Evolutionary conservation across 208 protist genomes (phyloP).

Genomic region (Leishmania amazonensis): DNA sequence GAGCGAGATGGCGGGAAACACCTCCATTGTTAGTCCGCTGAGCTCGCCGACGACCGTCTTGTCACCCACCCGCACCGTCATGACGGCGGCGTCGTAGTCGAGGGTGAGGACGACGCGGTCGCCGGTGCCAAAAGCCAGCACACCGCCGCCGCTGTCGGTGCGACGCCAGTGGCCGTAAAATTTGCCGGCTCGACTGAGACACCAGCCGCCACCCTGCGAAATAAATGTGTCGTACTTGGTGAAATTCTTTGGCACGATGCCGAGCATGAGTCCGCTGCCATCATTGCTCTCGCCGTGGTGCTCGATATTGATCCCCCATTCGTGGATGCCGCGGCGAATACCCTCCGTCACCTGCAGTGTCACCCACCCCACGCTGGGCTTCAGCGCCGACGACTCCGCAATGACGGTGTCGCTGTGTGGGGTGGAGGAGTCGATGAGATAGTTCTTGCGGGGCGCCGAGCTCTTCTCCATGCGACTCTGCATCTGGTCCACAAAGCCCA

Average conservation of each 20-base stretch:
- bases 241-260: slow-evolving; percentile 90
- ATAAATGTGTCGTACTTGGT: slow-evolving; percentile 94
- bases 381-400: slow-evolving; percentile 88
- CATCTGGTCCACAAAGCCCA: slow-evolving; percentile 79
- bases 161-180: slow-evolving; percentile 94
- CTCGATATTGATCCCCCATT: slow-evolving; percentile 93
- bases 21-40: slow-evolving; percentile 83
- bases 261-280: slow-evolving; percentile 93
- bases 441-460: slow-evolving; percentile 79
- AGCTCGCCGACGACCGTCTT: slow-evolving; percentile 86
- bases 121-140: slow-evolving; percentile 83
- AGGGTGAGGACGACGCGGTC: slow-evolving; percentile 88
- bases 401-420: slow-evolving; percentile 90
- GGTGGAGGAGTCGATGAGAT: slow-evolving; percentile 88
- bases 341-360: slow-evolving; percentile 91
- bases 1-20: slow-evolving; percentile 91
- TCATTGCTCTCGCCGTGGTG: slow-evolving; percentile 92
- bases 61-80: slow-evolving; percentile 89
- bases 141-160: slow-evolving; percentile 54
- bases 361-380: slow-evolving; percentile 92
- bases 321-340: slow-evolving; percentile 86
- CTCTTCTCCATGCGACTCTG: slow-evolving; percentile 66
- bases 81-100: slow-evolving; percentile 84
- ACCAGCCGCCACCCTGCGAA: slow-evolving; percentile 93
- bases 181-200: slow-evolving; percentile 91